Evolutionary conservation across 1,284 basidiomycete genomes (phyloP).

Genomic region (Phellopilus nigrolimitatus): DNA sequence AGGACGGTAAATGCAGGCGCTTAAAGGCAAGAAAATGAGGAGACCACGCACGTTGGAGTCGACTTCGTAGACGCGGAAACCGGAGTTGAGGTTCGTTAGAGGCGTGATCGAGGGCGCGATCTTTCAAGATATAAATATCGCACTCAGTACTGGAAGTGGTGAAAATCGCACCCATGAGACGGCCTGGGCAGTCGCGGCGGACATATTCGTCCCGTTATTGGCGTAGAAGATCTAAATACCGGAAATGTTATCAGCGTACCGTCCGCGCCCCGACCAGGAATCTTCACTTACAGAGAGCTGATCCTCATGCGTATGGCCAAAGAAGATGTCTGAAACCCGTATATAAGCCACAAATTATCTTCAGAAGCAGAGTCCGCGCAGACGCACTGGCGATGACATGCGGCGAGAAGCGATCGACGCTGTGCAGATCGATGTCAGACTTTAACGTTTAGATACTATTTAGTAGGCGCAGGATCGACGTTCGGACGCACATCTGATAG

Average conservation of each 20-base stretch:
- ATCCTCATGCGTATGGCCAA: conserved; percentile 81
- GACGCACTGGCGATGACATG: conserved; percentile 72
- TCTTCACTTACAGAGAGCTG: conserved; percentile 55
- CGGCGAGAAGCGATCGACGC: conserved; percentile 72
- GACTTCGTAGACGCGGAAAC: conserved; percentile 76
- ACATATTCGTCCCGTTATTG: conserved; percentile 65
- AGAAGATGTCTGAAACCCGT: conserved; percentile 57
- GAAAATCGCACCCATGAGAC: conserved; percentile 45
- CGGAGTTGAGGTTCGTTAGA: conserved; percentile 69
- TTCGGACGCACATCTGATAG: conserved; percentile 61
- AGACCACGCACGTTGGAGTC: conserved; percentile 54
- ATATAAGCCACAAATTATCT: not conserved
- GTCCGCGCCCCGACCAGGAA: not conserved
- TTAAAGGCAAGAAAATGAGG: too few relatives aligned
- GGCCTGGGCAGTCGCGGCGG: conserved; percentile 50
- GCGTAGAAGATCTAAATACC: conserved; percentile 63
- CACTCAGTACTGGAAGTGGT: not conserved
- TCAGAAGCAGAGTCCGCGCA: not conserved
- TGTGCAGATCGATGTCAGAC: conserved; percentile 31
- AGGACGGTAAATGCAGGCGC: too few relatives aligned
- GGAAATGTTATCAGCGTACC: not conserved
- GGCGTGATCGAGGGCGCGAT: conserved; percentile 73
- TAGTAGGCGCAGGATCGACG: not conserved
- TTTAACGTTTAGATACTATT: not conserved
- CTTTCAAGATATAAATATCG: conserved; percentile 24